Evolutionary conservation across 2,329 filamentous ascomycete genomes (phyloP).

Genomic region (Aspergillus versicolor): DNA sequence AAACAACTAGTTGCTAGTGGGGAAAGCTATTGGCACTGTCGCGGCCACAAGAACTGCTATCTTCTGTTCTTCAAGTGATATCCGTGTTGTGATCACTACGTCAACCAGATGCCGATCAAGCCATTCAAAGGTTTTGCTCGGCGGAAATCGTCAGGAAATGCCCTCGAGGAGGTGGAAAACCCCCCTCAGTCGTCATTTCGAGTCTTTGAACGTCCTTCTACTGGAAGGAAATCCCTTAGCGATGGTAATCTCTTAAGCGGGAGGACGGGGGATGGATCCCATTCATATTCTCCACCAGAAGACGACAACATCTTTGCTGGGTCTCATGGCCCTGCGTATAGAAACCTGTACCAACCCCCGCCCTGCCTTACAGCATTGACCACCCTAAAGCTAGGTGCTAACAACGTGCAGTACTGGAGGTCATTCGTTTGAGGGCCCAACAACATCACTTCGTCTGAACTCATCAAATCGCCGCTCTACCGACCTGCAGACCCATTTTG

Average conservation of each 20-base stretch:
- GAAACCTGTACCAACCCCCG: conserved; percentile 34
- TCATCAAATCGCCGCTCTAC: conserved; percentile 58
- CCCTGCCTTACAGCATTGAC: conserved; percentile 4
- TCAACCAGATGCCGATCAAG: conserved; percentile 53
- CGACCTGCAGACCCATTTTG: conserved; percentile 44
- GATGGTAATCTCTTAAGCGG: conserved; percentile 38
- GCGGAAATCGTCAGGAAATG: conserved; percentile 57
- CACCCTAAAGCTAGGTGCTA: background rate
- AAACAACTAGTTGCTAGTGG: conserved; percentile 14
- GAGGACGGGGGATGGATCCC: conserved; percentile 34
- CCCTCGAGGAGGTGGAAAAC: conserved; percentile 48
- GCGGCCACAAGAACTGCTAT: conserved; percentile 12
- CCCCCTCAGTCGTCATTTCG: conserved; percentile 50
- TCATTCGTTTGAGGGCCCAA: conserved; percentile 44
- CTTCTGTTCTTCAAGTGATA: conserved; percentile 15
- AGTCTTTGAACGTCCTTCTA: conserved; percentile 52
- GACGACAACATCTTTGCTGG: conserved; percentile 42
- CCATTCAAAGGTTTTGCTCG: conserved; percentile 54
- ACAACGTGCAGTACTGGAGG: conserved; percentile 42
- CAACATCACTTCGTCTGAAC: conserved; percentile 54
- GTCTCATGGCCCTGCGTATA: conserved; percentile 32
- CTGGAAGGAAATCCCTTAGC: conserved; percentile 45
- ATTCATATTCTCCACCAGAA: conserved; percentile 35
- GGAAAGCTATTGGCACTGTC: conserved; percentile 7
- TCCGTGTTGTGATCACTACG: conserved; percentile 12